Base-by-base conservation (phyloP, 2,329 filamentous ascomycete species). In the Gyromitra esculenta region DNA sequence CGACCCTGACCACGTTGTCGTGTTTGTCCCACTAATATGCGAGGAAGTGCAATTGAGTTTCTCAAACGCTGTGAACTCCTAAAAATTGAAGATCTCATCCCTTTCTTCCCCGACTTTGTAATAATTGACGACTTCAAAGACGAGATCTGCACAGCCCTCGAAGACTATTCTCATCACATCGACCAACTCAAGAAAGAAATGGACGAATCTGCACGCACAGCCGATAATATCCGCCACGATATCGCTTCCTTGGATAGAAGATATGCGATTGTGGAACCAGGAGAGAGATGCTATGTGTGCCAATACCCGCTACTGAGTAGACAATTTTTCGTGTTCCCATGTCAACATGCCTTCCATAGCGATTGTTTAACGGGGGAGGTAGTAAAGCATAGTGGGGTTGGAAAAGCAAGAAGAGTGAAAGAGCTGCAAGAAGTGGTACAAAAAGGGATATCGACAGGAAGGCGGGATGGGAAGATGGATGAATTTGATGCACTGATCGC, bases 101-200 rank as follows among this genome's bases (percentile, higher is more conserved):
- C 96, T 0, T 97, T 99, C 86, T 99, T 99, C 85, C 96, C 96
- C 0, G 96, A 99, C 83, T 99, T 99, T 82, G 94, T 98, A 31
- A 92, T 98, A 66, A 98, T 99, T 78, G 96, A 99, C 82, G 96
- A 98, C 83, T 99, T 99, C 87, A 97, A 98, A 82, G 94, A 98
- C 79, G 96, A 99, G 83, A 98, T 99, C 48, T 99, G 96, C 84
- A 87, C 89, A 0, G 96, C 96, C 0, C 87, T 99, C 0, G 96
- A 99, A 84, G 92, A 96, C 79, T 99, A 99, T 85, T 92, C 90
- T 60, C 91, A 92, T 48, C 93, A 93, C 80, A 99, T 99, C 80
- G 96, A 98, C 81, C 87, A 86, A 1, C 86, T 99, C 50, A 94
- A 94, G 82, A 90, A 91, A 79, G 95, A 98, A 83, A 99, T 99